Evolutionary conservation across 2,329 filamentous ascomycete species (phyloP), one percentile per base, ranked within the genome.

Genomic region (Ilyonectria robusta): DNA sequence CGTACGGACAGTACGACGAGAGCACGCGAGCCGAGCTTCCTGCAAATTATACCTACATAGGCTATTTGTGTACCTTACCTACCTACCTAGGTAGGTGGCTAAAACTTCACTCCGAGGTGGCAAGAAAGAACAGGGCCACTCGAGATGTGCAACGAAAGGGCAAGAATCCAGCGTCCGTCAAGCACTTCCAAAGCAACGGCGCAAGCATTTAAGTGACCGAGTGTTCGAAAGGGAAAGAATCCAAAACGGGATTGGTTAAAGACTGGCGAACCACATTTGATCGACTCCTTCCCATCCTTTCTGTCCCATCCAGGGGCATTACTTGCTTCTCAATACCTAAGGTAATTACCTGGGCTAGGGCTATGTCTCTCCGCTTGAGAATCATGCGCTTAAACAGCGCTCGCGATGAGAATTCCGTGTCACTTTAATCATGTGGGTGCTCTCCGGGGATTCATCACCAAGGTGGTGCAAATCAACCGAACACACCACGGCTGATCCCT

Each of bases 11-110:
- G 42, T 47, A 47, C 50, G 15, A 37, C 17, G 40, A 29, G 15
- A 42, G 17, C 23, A 19, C 21, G 21, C 19, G 26, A 51, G 44
- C 26, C 44, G 3, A 51, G 35, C 35, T 29, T 62, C 44, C 35
- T 62, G 58, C 63, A n/a, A 8, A 53, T 35, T 15, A 21, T 31
- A 23, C 23, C 23, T 23, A 35, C n/a, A 53, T 11, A 19, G 35
- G 4, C 31, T 4, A 19, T 15, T 53, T 31, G 11, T n/a, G 17
- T n/a, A 21, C 21, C 21, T 21, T 21, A 21, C 21, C 21, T 21
- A 21, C 21, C 21, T 21, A 21, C 21, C 21, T 21, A n/a, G n/a
- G n/a, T n/a, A n/a, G n/a, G 21, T 21, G 3, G 21, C 21, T 2
- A 21, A 21, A 21, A 51, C n/a, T 13, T 11, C 17, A n/a, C 17